Conservation (phyloP, 1,284 basidiomycete genomes). For the Moesziomyces antarcticus region DNA sequence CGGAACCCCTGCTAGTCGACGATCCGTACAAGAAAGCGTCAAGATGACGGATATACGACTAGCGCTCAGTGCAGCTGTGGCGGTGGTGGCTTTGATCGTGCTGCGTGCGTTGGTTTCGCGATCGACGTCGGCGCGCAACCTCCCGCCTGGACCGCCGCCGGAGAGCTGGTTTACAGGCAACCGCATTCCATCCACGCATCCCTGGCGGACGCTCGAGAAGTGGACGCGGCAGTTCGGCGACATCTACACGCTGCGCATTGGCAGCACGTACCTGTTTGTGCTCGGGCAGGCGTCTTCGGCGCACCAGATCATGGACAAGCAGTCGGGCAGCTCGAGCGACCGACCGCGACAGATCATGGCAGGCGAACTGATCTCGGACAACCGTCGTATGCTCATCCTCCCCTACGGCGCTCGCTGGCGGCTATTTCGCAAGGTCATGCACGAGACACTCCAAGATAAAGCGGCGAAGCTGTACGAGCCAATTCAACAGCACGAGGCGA, state of each 20-base stretch:
- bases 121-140: background rate
- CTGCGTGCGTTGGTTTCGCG: background rate
- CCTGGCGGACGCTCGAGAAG: slow-evolving; percentile 32
- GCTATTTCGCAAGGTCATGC: slow-evolving; percentile 39
- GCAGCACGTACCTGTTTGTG: slow-evolving; percentile 24
- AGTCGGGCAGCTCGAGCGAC: slow-evolving; percentile 13
- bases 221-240: slow-evolving; percentile 40
- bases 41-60: slow-evolving; percentile 11
- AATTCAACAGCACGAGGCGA: slow-evolving; percentile 35
- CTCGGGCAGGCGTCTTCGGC: slow-evolving; percentile 27
- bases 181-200: slow-evolving; percentile 23
- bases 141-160: slow-evolving; percentile 19
- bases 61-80: background rate
- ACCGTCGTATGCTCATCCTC: slow-evolving; percentile 48
- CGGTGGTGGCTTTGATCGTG: background rate
- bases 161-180: slow-evolving; percentile 8
- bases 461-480: slow-evolving; percentile 39
- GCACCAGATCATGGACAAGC: slow-evolving; percentile 27
- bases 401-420: slow-evolving; percentile 43
- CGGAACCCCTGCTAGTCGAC: too few relatives aligned
- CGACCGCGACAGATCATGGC: slow-evolving; percentile 43
- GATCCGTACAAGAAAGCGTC: background rate
- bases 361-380: slow-evolving; percentile 45
- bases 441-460: slow-evolving; percentile 41
- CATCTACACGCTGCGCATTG: slow-evolving; percentile 31